These are phyloP conservation scores for Stephanocyclus meneghinianus DNA, from an alignment of 352 stramenopile genomes.

Conservation along the genomic window DNA sequence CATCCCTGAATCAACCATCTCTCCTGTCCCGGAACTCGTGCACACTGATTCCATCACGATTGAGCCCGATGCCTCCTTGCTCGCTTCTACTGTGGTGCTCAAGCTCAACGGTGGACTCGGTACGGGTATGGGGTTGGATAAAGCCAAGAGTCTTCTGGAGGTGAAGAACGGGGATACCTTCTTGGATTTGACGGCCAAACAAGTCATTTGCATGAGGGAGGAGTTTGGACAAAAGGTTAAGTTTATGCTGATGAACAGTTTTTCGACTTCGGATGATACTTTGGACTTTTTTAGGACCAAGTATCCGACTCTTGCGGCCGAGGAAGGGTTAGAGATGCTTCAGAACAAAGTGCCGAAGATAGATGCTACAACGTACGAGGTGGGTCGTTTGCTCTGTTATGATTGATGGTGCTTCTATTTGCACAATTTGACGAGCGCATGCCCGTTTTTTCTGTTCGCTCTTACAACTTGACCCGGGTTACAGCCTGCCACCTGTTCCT, in stretches of 20 bases:
- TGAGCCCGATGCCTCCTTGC: constrained; percentile 81
- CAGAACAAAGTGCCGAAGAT: constrained; percentile 98
- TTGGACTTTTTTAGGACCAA: constrained; percentile 96
- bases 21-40: constrained; percentile 81
- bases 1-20: constrained; percentile 94
- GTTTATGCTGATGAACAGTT: constrained; percentile 99
- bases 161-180: constrained; percentile 93
- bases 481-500: constrained; percentile 74
- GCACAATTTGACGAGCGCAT: neutral
- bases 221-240: constrained; percentile 95
- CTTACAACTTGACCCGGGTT: neutral
- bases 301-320: constrained; percentile 93
- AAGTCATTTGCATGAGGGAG: constrained; percentile 94
- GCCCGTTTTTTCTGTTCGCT: neutral
- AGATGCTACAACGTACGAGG: constrained; percentile 85
- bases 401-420: neutral
- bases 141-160: constrained; percentile 82
- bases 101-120: constrained; percentile 99
- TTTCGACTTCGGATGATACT: constrained; percentile 98
- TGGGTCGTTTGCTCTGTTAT: constrained; percentile 31
- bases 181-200: constrained; percentile 97
- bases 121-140: constrained; percentile 97
- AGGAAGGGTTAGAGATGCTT: constrained; percentile 95
- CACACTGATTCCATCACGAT: constrained; percentile 69
- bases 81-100: constrained; percentile 96